Percentiles rank a stretch among this genome's conserved stretches.
These are phyloP conservation scores for Periconia macrospinosa DNA, from an alignment of 2,329 filamentous ascomycete genomes.

Conservation along the genomic window DNA sequence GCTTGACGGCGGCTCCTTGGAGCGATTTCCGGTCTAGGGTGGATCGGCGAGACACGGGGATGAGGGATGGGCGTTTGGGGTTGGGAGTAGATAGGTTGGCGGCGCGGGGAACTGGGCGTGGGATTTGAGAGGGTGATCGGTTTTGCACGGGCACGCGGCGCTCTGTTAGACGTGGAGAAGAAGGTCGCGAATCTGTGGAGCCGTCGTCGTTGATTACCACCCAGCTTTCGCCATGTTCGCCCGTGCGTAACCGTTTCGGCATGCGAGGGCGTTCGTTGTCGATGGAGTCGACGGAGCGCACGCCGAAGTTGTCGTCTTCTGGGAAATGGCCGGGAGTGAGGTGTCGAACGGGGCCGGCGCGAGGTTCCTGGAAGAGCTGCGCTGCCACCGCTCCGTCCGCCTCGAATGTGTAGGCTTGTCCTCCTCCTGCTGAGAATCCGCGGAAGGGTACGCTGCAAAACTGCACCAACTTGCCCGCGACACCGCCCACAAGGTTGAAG, in stretches of 20 bases:
- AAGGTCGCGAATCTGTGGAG: conserved; percentile 58
- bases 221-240: conserved; percentile 51
- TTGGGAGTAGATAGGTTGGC: conserved; percentile 18
- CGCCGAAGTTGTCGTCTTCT: conserved; percentile 49
- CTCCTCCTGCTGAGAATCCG: conserved; percentile 86
- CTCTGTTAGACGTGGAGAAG: conserved; percentile 41
- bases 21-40: conserved; percentile 26
- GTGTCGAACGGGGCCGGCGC: conserved; percentile 23
- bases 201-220: conserved; percentile 51
- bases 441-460: conserved; percentile 77
- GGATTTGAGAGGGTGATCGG: conserved; percentile 37
- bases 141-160: conserved; percentile 30
- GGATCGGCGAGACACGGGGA: conserved; percentile 48
- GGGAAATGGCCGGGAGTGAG: conserved; percentile 60
- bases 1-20: conserved; percentile 15
- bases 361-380: conserved; percentile 24
- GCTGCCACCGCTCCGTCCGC: conserved; percentile 27
- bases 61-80: conserved; percentile 43
- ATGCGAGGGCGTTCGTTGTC: conserved; percentile 47
- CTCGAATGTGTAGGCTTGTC: conserved; percentile 68
- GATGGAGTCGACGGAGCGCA: conserved; percentile 48
- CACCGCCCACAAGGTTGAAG: conserved; percentile 64
- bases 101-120: conserved; percentile 32
- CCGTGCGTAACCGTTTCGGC: conserved; percentile 51
- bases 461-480: conserved; percentile 78